Base-by-base conservation (phyloP, 225 moss, liverwort and hornwort genomes). In the Antitrichia curtipendula region DNA sequence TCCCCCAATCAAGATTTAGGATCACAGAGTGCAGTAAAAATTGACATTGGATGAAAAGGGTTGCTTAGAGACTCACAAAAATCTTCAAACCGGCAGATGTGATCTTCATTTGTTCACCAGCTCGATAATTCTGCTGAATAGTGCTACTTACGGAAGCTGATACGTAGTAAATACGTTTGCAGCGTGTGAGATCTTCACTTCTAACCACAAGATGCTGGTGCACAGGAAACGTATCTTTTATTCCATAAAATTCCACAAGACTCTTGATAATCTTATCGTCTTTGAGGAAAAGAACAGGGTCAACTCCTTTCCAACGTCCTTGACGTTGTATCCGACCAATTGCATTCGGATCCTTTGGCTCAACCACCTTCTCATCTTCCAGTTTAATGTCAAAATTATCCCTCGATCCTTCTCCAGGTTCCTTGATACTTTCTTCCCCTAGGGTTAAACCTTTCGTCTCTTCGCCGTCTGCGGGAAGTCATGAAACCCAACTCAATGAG, bases 231-330 rank as follows among this genome's bases (percentile, higher is more conserved):
- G 95, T 85, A 50, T 95, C 96, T 85, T 91, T 92, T 38, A 96
- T 94, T 62, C 96, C 97, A 88, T 96, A 97, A 69, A 95, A 97
- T 3, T 90, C 93, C 36, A 95, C 86, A 50, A 97, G 90, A 72
- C 95, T 96, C 71, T 90, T 79, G 11, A 97, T 87, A 53, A 97
- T 92, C 78, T 92, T 88, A 87, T 97, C 95, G 81, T 97, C 96
- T 83, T 95, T 74, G 29, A 97, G 91, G 70, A 96, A 92, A 60
- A 97, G 92, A 87, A 97, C 95, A 68, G 97, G 97, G 66, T 97
- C 96, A 50, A 97, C 97, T 69, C 97, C 97, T 92, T 95, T 95
- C 97, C 97, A 97, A 63, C 93, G 95, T 56, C 97, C 97, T 90
- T 95, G 95, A 75, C 93, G 96, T 65, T 95, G 95, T 43, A 91